Evolutionary conservation across 768 basidiomycete species (phyloP).

Genomic region (Tricholomella constricta): DNA sequence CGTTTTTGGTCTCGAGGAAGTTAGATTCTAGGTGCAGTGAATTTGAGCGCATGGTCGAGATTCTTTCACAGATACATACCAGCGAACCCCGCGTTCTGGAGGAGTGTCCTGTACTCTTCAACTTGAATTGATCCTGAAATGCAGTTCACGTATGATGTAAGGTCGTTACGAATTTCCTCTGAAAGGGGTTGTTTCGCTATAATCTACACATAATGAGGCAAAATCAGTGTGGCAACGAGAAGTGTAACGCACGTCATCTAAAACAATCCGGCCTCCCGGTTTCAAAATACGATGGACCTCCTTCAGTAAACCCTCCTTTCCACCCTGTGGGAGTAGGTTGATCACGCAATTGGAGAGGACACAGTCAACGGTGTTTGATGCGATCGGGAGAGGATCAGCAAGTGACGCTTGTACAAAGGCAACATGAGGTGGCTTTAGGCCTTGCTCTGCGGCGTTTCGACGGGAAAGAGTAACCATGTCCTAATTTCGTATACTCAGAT

Average conservation of each 20-base stretch:
- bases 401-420: conserved; percentile 47
- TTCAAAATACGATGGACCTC: conserved; percentile 54
- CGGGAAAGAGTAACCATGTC: conserved; percentile 55
- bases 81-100: conserved; percentile 42
- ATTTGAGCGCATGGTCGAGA: not conserved
- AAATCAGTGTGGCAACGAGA: not conserved
- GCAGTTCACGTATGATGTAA: conserved; percentile 45
- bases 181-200: conserved; percentile 48
- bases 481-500: conserved; percentile 25
- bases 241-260: conserved; percentile 47
- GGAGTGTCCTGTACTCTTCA: conserved; percentile 38
- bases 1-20: conserved; percentile 42
- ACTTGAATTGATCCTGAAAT: conserved; percentile 46
- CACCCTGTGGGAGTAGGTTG: conserved; percentile 46
- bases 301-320: conserved; percentile 43
- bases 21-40: conserved; percentile 35
- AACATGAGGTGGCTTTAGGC: conserved; percentile 48
- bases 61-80: conserved; percentile 27
- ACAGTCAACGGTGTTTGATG: conserved; percentile 51
- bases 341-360: conserved; percentile 61
- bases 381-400: conserved; percentile 48
- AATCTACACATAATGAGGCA: conserved; percentile 33
- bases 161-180: conserved; percentile 39
- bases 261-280: conserved; percentile 54
- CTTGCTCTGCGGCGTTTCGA: conserved; percentile 40